Evolutionary conservation across 2,329 filamentous ascomycete species (phyloP).

Genomic region (Remersonia thermophila): DNA sequence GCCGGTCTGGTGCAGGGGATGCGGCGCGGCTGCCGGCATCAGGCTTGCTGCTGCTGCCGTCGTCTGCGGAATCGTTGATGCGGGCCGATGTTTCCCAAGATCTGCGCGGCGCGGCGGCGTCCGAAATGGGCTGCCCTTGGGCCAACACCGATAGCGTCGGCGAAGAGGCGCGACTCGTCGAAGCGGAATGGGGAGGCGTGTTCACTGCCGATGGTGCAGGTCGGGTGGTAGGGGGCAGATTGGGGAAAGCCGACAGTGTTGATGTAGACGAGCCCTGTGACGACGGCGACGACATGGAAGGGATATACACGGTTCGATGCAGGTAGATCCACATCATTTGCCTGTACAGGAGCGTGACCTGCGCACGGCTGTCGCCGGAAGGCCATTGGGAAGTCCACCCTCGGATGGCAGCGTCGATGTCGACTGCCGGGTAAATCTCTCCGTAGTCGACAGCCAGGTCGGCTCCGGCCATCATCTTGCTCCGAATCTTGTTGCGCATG

Average conservation of each 20-base stretch:
- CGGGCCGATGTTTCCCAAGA: not conserved
- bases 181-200: constrained; percentile 20
- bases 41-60: constrained; percentile 2
- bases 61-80: no score
- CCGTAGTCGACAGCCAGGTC: constrained; percentile 63
- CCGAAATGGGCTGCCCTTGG: not conserved
- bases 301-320: constrained; percentile 48
- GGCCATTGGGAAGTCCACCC: constrained; percentile 59
- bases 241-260: constrained; percentile 9
- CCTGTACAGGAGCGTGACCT: constrained; percentile 47
- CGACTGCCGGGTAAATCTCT: constrained; percentile 58
- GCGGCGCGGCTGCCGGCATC: constrained; percentile 17
- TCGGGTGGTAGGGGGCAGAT: constrained; percentile 7
- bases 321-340: constrained; percentile 56
- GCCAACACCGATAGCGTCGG: constrained; percentile 15
- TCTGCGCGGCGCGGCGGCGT: not conserved
- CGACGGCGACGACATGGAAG: constrained; percentile 19
- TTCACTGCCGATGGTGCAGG: constrained; percentile 11
- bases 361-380: constrained; percentile 42
- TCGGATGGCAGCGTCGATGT: constrained; percentile 63
- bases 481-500: constrained; percentile 61
- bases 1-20: constrained; percentile 36
- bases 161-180: constrained; percentile 25
- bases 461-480: constrained; percentile 46
- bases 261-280: constrained; percentile 13